phyloP scores from a whole-genome alignment of 1,284 basidiomycete genomes.

The Vanrija sp. region DNA sequence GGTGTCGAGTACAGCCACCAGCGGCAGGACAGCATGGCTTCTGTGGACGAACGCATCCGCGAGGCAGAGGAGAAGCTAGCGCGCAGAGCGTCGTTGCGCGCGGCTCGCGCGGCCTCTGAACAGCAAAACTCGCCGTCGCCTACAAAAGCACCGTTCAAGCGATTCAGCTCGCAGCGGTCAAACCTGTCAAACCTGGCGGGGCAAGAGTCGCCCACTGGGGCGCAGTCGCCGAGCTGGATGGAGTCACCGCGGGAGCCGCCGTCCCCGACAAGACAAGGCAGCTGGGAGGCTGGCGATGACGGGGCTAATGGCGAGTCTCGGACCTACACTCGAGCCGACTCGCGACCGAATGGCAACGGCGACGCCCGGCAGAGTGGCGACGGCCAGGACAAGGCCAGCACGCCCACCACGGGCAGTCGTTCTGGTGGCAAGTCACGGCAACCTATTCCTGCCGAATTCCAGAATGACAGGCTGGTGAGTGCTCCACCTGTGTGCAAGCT shows the following conservation, averaged over 20 bases:
- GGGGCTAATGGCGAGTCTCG: neutral
- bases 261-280: too few species aligned
- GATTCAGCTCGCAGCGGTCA: too few species aligned
- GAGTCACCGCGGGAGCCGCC: too few species aligned
- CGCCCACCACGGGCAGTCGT: neutral
- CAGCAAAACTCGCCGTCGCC: too few species aligned
- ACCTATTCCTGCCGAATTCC: slow-evolving; percentile 35
- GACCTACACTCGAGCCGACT: neutral
- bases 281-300: too few species aligned
- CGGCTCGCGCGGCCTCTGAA: too few species aligned
- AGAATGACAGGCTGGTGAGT: slow-evolving; percentile 30
- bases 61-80: slow-evolving; percentile 34
- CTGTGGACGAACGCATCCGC: slow-evolving; percentile 34
- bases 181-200: too few species aligned
- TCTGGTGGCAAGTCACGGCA: slow-evolving; percentile 16
- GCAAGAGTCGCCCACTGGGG: too few species aligned
- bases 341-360: slow-evolving; percentile 14
- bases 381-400: neutral
- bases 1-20: neutral
- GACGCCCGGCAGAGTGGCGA: slow-evolving; percentile 9
- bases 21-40: neutral
- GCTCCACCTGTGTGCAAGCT: neutral
- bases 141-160: too few species aligned
- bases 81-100: slow-evolving; percentile 1
- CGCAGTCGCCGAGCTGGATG: too few species aligned